Evolutionary conservation across 345 rosid genomes (phyloP).

Genomic region (Brassica cretica): DNA sequence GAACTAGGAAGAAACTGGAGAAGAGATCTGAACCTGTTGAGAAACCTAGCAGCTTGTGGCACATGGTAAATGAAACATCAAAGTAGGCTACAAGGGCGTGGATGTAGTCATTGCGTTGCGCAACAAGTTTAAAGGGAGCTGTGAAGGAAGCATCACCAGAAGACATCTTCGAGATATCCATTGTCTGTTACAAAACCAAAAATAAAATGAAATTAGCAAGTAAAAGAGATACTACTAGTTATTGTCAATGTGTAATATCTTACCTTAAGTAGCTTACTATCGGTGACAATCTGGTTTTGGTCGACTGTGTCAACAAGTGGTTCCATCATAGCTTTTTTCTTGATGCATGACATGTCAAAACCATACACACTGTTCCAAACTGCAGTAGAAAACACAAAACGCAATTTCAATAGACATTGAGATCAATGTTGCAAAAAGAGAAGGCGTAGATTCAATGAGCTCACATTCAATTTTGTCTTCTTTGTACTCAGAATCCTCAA

Average conservation of each 20-base stretch:
- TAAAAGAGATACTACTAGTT: conserved; percentile 2
- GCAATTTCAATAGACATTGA: not conserved
- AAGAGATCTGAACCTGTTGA: conserved; percentile 71
- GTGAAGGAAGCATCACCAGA: conserved; percentile 97
- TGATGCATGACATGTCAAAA: conserved; percentile 97
- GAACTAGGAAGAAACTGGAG: not conserved
- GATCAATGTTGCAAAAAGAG: not conserved
- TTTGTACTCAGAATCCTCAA: conserved; percentile 96
- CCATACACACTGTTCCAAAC: conserved; percentile 96
- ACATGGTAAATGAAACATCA: conserved; percentile 92
- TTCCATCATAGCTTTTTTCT: conserved; percentile 93
- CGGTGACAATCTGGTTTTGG: conserved; percentile 88
- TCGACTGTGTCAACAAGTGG: conserved; percentile 97
- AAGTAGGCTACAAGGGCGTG: conserved; percentile 98
- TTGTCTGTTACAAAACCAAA: conserved; percentile 56
- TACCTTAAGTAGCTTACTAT: conserved; percentile 82
- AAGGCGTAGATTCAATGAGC: conserved; percentile 13
- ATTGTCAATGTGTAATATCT: conserved; percentile 11
- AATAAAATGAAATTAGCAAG: not conserved
- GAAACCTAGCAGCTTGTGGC: conserved; percentile 92
- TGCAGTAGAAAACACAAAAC: conserved; percentile 35
- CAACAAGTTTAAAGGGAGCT: conserved; percentile 89
- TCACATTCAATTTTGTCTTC: conserved; percentile 95
- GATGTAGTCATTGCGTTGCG: conserved; percentile 95
- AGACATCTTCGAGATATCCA: conserved; percentile 96